Evolutionary conservation across 2,329 filamentous ascomycete genomes (phyloP).

Genomic region (Colletotrichum scovillei): DNA sequence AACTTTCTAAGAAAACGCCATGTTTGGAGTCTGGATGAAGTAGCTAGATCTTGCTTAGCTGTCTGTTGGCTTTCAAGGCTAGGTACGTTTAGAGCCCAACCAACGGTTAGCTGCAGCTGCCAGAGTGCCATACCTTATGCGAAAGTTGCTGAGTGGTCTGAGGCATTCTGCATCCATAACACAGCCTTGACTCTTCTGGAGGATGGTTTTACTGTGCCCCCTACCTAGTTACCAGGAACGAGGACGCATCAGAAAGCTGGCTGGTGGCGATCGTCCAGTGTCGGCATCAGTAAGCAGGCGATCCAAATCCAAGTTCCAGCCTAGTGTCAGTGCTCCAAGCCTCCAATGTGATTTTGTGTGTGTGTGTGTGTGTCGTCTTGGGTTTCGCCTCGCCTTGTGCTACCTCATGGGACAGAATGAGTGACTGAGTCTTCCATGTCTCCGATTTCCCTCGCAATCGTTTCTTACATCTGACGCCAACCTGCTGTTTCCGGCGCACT

Average conservation of each 20-base stretch:
- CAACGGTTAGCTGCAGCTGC: too few species aligned
- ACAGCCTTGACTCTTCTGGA: too few species aligned
- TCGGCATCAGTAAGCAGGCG: neutral
- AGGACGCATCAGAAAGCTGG: neutral
- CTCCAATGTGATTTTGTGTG: neutral
- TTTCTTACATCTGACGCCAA: conserved; percentile 22
- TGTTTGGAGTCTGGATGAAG: neutral
- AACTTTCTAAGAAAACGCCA: too few species aligned
- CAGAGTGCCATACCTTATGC: too few species aligned
- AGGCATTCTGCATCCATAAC: too few species aligned
- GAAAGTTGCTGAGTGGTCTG: too few species aligned
- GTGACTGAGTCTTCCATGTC: too few species aligned
- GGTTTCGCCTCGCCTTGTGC: conserved; percentile 4
- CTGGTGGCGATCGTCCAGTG: conserved; percentile 3
- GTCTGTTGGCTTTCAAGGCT: neutral
- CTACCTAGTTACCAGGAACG: neutral
- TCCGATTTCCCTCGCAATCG: neutral
- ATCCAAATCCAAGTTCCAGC: neutral
- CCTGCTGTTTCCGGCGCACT: conserved; percentile 5
- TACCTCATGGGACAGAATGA: neutral
- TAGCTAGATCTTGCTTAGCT: neutral
- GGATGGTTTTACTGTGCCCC: too few species aligned
- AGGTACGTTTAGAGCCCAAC: too few species aligned
- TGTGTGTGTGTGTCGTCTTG: conserved; percentile 13
- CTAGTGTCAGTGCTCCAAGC: conserved; percentile 3